A percentile compares a stretch with the other conserved stretches of the same genome.
Evolutionary conservation across 352 stramenopile species (phyloP).

Genomic region (Pythium utonaiense): DNA sequence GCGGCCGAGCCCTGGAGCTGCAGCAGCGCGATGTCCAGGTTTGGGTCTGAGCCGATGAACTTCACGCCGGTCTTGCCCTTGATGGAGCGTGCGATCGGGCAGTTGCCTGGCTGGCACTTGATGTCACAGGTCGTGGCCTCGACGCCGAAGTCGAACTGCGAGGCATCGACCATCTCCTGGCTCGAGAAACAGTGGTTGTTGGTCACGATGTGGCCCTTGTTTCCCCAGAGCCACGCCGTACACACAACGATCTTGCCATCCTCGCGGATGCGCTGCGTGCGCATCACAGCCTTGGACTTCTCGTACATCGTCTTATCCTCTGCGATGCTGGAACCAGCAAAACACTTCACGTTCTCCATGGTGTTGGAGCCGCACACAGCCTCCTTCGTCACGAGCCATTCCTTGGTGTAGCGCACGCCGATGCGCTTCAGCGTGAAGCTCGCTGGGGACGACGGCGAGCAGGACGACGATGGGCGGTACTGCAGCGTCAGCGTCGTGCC

Average conservation of each 20-base stretch:
- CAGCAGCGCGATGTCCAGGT: slow-evolving; percentile 52
- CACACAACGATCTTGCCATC: slow-evolving; percentile 53
- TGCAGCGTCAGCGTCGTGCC: slow-evolving; percentile 35
- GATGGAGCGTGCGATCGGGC: slow-evolving; percentile 31
- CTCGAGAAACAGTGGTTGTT: slow-evolving; percentile 61
- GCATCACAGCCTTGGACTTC: slow-evolving; percentile 41
- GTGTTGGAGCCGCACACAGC: slow-evolving; percentile 50
- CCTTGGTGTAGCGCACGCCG: slow-evolving; percentile 27
- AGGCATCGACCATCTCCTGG: slow-evolving; percentile 36
- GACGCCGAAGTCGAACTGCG: slow-evolving; percentile 30
- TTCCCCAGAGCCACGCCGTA: slow-evolving; percentile 63
- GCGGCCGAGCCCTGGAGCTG: slow-evolving; percentile 40
- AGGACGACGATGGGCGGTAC: slow-evolving; percentile 33
- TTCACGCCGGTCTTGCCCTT: slow-evolving; percentile 39
- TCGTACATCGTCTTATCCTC: slow-evolving; percentile 38
- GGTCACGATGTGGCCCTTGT: slow-evolving; percentile 59
- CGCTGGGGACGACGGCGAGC: slow-evolving; percentile 23
- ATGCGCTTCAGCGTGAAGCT: slow-evolving; percentile 28
- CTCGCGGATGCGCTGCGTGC: slow-evolving; percentile 42
- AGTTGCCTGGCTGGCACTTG: slow-evolving; percentile 32
- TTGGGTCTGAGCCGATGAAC: slow-evolving; percentile 53
- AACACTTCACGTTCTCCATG: slow-evolving; percentile 59
- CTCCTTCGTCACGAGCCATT: slow-evolving; percentile 30
- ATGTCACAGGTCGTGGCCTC: slow-evolving; percentile 30
- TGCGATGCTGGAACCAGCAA: slow-evolving; percentile 21